Conservation (phyloP, 1,284 basidiomycete genomes). For the Tetrapyrgos nigripes region DNA sequence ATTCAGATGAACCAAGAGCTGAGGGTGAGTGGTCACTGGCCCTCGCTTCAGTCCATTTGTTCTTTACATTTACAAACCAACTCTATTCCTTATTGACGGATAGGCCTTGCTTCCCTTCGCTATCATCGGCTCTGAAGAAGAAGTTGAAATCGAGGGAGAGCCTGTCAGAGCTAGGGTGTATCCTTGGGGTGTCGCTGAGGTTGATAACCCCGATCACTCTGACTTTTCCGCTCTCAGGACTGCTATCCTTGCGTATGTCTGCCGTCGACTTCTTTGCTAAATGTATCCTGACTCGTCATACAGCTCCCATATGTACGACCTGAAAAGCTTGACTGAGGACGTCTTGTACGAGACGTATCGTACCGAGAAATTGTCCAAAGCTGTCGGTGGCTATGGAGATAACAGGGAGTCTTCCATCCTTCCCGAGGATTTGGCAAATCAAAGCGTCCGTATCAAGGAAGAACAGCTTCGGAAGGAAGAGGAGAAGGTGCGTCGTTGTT, state of each 20-base stretch:
- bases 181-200: slow-evolving; percentile 97
- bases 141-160: slow-evolving; percentile 89
- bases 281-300: not conserved
- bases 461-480: slow-evolving; percentile 96
- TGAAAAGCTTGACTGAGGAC: slow-evolving; percentile 94
- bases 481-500: slow-evolving; percentile 72
- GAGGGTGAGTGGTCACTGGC: slow-evolving; percentile 55
- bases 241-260: slow-evolving; percentile 79
- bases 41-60: not conserved
- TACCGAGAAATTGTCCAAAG: slow-evolving; percentile 96
- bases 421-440: slow-evolving; percentile 93
- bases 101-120: slow-evolving; percentile 92
- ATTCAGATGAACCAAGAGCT: slow-evolving; percentile 95
- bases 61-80: too few species aligned
- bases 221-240: slow-evolving; percentile 90
- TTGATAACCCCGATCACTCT: slow-evolving; percentile 96
- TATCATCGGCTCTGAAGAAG: slow-evolving; percentile 95
- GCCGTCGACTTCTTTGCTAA: not conserved
- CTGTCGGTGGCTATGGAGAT: slow-evolving; percentile 70
- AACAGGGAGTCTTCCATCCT: slow-evolving; percentile 66
- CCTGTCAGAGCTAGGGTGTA: slow-evolving; percentile 89
- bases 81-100: too few species aligned
- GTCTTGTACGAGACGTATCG: slow-evolving; percentile 94
- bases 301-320: slow-evolving; percentile 91
- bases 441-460: slow-evolving; percentile 95